These are phyloP conservation scores for Neonectria coccinea DNA, from an alignment of 2,329 filamentous ascomycete species.

Conservation along the genomic window DNA sequence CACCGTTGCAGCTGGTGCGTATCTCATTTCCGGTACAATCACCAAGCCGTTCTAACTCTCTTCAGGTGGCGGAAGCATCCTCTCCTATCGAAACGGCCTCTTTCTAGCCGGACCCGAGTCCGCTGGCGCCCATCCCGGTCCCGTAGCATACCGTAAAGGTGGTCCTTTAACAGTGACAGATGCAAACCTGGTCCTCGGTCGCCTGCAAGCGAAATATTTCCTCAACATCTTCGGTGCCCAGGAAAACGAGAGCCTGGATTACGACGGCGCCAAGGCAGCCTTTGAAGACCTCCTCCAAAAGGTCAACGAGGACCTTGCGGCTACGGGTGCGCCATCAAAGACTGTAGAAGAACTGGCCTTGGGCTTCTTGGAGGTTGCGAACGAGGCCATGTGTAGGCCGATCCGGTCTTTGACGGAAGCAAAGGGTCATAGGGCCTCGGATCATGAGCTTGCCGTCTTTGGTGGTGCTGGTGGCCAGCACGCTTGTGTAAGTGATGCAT, in stretches of 20 bases:
- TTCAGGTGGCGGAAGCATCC: conserved; percentile 75
- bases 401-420: conserved; percentile 52
- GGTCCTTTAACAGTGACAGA: conserved; percentile 79
- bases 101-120: conserved; percentile 80
- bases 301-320: conserved; percentile 54
- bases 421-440: conserved; percentile 50
- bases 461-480: conserved; percentile 54
- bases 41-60: conserved; percentile 60
- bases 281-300: conserved; percentile 56
- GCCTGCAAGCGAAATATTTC: conserved; percentile 71
- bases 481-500: conserved; percentile 45
- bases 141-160: conserved; percentile 77
- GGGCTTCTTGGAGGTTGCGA: conserved; percentile 51
- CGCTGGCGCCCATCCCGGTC: conserved; percentile 76
- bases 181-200: conserved; percentile 76
- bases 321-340: conserved; percentile 43
- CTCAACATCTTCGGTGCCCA: conserved; percentile 78
- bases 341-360: conserved; percentile 52
- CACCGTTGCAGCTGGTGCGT: conserved; percentile 55
- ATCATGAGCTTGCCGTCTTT: conserved; percentile 52
- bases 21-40: no score
- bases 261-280: conserved; percentile 52
- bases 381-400: conserved; percentile 51
- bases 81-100: conserved; percentile 78
- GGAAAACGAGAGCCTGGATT: conserved; percentile 66